phyloP scores from a whole-genome alignment of 2,329 filamentous ascomycete genomes.

The Aureobasidium musti region DNA sequence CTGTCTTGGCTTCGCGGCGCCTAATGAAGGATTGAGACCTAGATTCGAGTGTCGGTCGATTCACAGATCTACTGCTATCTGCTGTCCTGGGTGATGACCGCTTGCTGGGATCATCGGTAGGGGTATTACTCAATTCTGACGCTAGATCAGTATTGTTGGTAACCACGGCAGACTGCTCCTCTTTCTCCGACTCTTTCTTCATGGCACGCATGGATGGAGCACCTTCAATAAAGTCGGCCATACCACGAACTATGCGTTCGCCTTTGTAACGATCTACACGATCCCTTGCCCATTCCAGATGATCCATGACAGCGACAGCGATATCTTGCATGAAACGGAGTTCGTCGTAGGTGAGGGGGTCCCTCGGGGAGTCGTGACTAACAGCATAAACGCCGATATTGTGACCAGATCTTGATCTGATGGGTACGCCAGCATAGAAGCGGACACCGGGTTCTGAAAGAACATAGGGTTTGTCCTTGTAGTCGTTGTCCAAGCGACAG shows the following conservation, averaged over 20 bases:
- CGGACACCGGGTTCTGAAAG: constrained; percentile 37
- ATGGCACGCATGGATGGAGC: constrained; percentile 21
- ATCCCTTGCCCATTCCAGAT: constrained; percentile 42
- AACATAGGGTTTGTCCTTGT: constrained; percentile 40
- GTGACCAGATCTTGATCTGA: constrained; percentile 39
- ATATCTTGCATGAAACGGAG: constrained; percentile 39
- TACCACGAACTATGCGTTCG: constrained; percentile 34
- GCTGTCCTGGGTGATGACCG: not conserved
- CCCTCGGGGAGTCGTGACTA: constrained; percentile 36
- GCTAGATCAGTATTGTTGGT: too few relatives aligned
- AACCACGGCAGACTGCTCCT: not conserved
- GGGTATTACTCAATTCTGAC: not conserved
- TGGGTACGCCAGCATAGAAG: constrained; percentile 42
- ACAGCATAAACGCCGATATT: constrained; percentile 42
- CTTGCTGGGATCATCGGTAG: not conserved
- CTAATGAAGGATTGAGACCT: constrained; percentile 1
- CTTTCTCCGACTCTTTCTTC: constrained; percentile 8
- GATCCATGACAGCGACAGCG: constrained; percentile 40
- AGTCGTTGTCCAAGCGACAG: constrained; percentile 40
- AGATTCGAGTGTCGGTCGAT: not conserved
- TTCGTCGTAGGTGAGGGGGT: constrained; percentile 34
- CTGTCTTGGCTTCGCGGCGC: constrained; percentile 31
- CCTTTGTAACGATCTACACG: constrained; percentile 39
- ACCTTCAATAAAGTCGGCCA: constrained; percentile 35
- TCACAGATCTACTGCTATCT: not conserved